Evolutionary conservation across 345 rosid genomes (phyloP).

Genomic region (Cardamine occulta): DNA sequence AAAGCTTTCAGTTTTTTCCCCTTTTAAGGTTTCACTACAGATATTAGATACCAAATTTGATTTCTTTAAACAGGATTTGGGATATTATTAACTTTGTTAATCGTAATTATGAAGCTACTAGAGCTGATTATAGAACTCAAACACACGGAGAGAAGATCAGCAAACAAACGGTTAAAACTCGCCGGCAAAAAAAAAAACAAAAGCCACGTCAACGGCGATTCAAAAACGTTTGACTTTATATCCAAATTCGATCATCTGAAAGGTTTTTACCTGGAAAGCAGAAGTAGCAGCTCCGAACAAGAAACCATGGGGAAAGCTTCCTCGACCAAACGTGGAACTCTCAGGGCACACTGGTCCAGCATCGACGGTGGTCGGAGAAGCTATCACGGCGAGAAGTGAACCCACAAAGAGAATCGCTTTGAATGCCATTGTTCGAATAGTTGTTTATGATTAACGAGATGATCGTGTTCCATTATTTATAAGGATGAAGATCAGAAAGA

Average conservation of each 20-base stretch:
- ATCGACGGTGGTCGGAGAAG: slow-evolving; percentile 30
- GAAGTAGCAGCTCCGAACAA: slow-evolving; percentile 47
- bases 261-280: slow-evolving; percentile 43
- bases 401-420: slow-evolving; percentile 40
- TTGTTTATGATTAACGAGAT: not conserved
- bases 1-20: slow-evolving; percentile 8
- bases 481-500: slow-evolving; percentile 4
- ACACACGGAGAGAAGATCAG: not conserved
- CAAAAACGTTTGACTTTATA: not conserved
- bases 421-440: slow-evolving; percentile 5
- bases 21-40: not conserved
- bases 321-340: slow-evolving; percentile 40
- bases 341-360: slow-evolving; percentile 32
- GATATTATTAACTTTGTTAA: not conserved
- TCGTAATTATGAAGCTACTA: slow-evolving; percentile 12
- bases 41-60: not conserved
- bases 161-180: not conserved
- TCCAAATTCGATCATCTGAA: not conserved
- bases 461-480: slow-evolving; percentile 37
- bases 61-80: not conserved
- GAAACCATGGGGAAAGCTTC: slow-evolving; percentile 46
- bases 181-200: not conserved
- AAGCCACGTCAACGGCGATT: not conserved
- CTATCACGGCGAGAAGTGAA: slow-evolving; percentile 19
- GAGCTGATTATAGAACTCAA: not conserved